Evolutionary conservation across 2,329 filamentous ascomycete genomes (phyloP), one percentile per base, ranked within the genome.

Genomic region (Verticillium alfalfae): DNA sequence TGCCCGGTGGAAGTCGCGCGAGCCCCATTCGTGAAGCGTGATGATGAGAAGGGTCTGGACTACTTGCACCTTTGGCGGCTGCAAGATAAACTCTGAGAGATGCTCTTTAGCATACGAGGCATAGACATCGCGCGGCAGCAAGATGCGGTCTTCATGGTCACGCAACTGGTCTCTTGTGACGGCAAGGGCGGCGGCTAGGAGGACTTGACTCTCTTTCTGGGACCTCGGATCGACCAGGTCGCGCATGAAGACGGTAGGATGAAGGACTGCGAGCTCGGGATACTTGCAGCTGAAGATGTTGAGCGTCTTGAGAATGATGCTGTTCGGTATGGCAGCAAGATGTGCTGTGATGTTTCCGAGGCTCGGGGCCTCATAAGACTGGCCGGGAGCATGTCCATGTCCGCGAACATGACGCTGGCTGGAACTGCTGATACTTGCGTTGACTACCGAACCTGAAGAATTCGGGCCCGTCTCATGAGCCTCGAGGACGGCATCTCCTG

Each of bases 11-110:
- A 76, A 76, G 34, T 78, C 71, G 8, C 77, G 69, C 0, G 71
- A 70, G 0, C 77, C 77, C 76, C 78, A 80, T 68, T 79, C 77
- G 22, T 77, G 73, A 0, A 78, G 65, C 0, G 75, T 72, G 22
- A 79, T 65, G 2, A 78, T 71, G 0, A 79, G 69, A n/a, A 79
- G 65, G 0, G 75, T 68, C 62, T 79, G 77, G 0, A 78, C 74
- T 0, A 74, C 67, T 34, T 73, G 70, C 3, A 76, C 64, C 18
- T 70, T 71, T 5, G 73, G 73, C 1, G 67, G 64, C 41, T 70
- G 66, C 2, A 72, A 59, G 10, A 72, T 70, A 34, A 70, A 66
- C 6, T 64, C 64, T 3, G 62, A 63, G 12, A 75, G 67, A 12
- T 71, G 60, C 22, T 70, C 64, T 15, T 66, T 63, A 1, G 71